Evolutionary conservation across 257 asterid species (phyloP).

Genomic region (Cruciata laevipes): DNA sequence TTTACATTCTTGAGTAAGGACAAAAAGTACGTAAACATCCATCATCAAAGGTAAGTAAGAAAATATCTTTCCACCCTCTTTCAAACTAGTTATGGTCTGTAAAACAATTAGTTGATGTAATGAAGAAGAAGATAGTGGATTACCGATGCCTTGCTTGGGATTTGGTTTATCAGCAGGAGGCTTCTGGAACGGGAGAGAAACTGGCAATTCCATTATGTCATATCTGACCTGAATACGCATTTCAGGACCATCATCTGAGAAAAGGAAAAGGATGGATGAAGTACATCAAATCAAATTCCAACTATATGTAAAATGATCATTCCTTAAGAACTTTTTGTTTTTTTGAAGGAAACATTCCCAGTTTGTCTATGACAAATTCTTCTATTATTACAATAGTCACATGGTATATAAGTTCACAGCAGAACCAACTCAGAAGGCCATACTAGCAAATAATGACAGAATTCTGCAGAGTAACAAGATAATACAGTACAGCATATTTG

Average conservation of each 20-base stretch:
- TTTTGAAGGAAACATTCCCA: too few species aligned
- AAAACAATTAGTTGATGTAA: neutral
- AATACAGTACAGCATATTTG: neutral
- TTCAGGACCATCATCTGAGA: constrained; percentile 63
- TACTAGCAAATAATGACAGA: neutral
- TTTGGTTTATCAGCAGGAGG: constrained; percentile 95
- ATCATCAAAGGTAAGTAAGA: neutral
- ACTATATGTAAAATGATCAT: neutral
- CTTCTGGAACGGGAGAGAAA: constrained; percentile 73
- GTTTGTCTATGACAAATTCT: neutral
- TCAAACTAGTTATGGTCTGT: neutral
- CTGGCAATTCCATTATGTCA: constrained; percentile 79
- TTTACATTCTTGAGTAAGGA: neutral
- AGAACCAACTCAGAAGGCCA: neutral
- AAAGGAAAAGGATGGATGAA: neutral
- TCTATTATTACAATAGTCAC: neutral
- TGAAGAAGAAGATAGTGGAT: constrained; percentile 21
- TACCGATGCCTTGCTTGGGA: constrained; percentile 95
- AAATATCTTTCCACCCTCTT: neutral
- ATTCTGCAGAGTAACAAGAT: neutral
- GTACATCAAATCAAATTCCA: neutral
- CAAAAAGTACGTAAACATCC: neutral
- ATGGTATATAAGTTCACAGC: neutral
- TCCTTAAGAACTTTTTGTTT: too few species aligned
- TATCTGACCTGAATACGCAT: constrained; percentile 60